Percentiles rank a stretch among this genome's conserved stretches.
Conservation (phyloP, 163 green algal genomes). For the Trebouxia gelatinosa region DNA sequence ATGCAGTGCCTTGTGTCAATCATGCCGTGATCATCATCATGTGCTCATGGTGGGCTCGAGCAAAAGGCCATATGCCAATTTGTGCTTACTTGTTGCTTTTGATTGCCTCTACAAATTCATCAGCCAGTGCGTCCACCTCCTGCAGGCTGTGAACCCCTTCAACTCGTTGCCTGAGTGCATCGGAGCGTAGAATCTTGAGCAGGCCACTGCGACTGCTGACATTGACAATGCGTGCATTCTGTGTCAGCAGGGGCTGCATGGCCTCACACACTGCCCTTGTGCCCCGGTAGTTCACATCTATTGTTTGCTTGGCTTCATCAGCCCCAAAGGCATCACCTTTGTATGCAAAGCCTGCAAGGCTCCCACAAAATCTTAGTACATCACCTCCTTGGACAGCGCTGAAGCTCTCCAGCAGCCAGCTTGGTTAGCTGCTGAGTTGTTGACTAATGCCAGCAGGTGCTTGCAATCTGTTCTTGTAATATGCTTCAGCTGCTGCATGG, state of each 20-base stretch:
- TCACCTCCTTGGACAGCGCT: neutral
- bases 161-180: conserved; percentile 26
- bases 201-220: conserved; percentile 26
- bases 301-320: conserved; percentile 55
- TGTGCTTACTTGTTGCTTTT: conserved; percentile 27
- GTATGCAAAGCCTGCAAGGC: conserved; percentile 70
- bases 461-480: too few relatives aligned
- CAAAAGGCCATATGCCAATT: too few relatives aligned
- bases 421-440: neutral
- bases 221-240: conserved; percentile 45
- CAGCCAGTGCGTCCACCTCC: conserved; percentile 45
- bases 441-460: too few relatives aligned
- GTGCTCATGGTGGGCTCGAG: too few relatives aligned
- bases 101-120: conserved; percentile 57
- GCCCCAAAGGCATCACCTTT: conserved; percentile 69
- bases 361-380: conserved; percentile 62
- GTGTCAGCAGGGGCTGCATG: conserved; percentile 49
- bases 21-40: too few relatives aligned
- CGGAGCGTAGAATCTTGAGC: neutral
- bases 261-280: conserved; percentile 50
- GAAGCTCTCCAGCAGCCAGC: neutral
- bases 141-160: conserved; percentile 18
- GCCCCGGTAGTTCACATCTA: conserved; percentile 64
- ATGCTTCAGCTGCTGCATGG: too few relatives aligned
- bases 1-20: too few relatives aligned